Conservation (phyloP, 148 eudicot genomes). For the Cornus controversa region DNA sequence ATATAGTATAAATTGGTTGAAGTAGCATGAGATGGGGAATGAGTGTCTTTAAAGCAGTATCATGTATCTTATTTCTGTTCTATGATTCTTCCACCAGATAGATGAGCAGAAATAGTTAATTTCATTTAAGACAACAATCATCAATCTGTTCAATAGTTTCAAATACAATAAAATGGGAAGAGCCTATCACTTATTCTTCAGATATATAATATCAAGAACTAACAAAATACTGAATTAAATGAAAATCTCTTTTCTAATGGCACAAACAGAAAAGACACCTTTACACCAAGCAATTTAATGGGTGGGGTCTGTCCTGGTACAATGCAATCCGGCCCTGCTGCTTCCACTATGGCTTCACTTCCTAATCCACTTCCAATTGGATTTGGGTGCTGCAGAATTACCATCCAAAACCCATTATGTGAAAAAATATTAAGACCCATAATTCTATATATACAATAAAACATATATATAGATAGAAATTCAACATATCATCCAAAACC, state of each 20-base stretch:
- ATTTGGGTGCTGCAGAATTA: slow-evolving; percentile 59
- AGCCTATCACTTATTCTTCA: not conserved
- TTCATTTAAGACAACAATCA: not conserved
- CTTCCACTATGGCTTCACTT: slow-evolving; percentile 76
- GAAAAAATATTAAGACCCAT: not conserved
- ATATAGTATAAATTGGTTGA: not conserved
- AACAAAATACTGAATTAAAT: not conserved
- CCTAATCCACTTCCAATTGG: slow-evolving; percentile 83
- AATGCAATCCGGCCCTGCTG: slow-evolving; percentile 97
- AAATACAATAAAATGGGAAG: not conserved
- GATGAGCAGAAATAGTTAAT: not conserved
- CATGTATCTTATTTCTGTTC: too few species aligned
- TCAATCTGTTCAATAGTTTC: not conserved
- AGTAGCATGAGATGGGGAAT: not conserved
- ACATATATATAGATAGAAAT: not conserved
- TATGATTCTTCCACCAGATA: not conserved
- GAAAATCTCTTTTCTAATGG: not conserved
- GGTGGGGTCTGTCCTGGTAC: slow-evolving; percentile 89
- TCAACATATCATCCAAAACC: slow-evolving; percentile 1
- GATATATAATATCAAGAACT: not conserved
- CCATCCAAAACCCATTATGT: slow-evolving; percentile 17
- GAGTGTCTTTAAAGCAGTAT: too few species aligned
- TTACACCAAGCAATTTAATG: slow-evolving; percentile 78
- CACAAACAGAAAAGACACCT: slow-evolving; percentile 43
- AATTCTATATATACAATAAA: not conserved